Base-by-base conservation (phyloP, 1,284 basidiomycete species). In the Meripilus lineatus region DNA sequence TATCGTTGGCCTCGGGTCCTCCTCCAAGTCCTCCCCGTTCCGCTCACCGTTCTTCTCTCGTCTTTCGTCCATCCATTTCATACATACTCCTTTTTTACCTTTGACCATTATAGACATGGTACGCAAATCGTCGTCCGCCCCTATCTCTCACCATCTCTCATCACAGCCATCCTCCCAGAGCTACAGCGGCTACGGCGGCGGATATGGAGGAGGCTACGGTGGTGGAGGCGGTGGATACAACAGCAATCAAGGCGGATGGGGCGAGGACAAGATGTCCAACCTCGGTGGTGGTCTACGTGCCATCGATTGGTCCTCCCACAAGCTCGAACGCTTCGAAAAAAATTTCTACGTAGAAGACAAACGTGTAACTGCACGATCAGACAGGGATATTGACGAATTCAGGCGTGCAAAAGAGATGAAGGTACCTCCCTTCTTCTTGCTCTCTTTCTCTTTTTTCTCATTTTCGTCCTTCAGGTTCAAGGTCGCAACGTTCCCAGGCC, bases 311-410 rank as follows among this genome's bases (percentile, higher is more conserved):
- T 58, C 68, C 40, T 68, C 69, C 36, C 73, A 78, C 46, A 81
- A 84, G 50, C 74, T 97, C 47, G 76, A 84, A 60, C 84, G 79
- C 56, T 94, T 94, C 50, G 91, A 93, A 68, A 94, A 94, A 71
- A 97, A 97, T 77, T 99, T 99, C 62, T 99, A 99, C 68, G 72
- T 85, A 47, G 93, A 99, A 67, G 92, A 99, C 68, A 85, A 88
- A 58, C 79, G 82, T 32, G 92, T 99, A 34, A 67, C 84, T 11
- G 70, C 75, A 32, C 88, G 89, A 51, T 81, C 75, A 46, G 93
- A 97, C 13, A 72, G 80, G 39, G 95, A 99, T 58, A 79, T 98
- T 37, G 82, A 90, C 49, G 91, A 91, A 45, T 98, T 94, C 71
- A 79, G 90, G 48, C 74, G 77, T 40, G 55, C 58, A 41, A 93